Evolutionary conservation across 805 yeast genomes (phyloP), one percentile per base, ranked within the genome.

Genomic region (Saturnispora serradocipensis): DNA sequence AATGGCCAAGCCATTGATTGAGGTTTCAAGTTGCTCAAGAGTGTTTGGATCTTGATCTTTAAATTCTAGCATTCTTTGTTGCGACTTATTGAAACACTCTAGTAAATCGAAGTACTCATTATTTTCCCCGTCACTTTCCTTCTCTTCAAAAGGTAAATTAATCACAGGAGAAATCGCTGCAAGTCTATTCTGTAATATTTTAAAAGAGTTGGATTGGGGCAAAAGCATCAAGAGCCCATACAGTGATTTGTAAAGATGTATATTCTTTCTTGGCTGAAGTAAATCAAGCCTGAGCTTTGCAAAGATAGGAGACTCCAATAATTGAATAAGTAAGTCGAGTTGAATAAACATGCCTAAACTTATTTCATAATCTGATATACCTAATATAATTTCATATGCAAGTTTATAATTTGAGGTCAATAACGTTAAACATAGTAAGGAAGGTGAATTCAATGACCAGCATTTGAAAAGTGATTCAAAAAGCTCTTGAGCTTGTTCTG

Each of bases 381-480:
- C 78, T 59, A 86, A 84, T 35, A 93, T 76, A 1, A 91, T 85
- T n/a, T 81, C 72, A 63, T 81, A 91, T 0, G 96, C 93, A 54
- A 90, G 74, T 61, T 88, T 93, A 64, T 93, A 91, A 51, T 88
- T 86, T 51, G 90, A 90, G 0, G 97, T 86, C 13, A 91, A 71
- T 38, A 93, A 71, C 59, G 97, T 89, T 20, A 93, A 73, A 2
- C 96, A 82, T 42, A 93, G 70, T 0, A 90, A 86, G 4, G 97
- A 90, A 1, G 95, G 89, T 0, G 96, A 82, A 63, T 88, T 91
- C 54, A 84, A 84, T 57, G 95, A 82, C 99, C 99, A 93, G 53
- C 95, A 82, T 61, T 80, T 82, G 68, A 91, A 93, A 51, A 93
- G 71, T 0, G 83, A 72, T 27, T 85, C 76, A 64, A 93, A 93